Conservation (phyloP, 2,329 filamentous ascomycete species). For the Tolypocladium sp. region DNA sequence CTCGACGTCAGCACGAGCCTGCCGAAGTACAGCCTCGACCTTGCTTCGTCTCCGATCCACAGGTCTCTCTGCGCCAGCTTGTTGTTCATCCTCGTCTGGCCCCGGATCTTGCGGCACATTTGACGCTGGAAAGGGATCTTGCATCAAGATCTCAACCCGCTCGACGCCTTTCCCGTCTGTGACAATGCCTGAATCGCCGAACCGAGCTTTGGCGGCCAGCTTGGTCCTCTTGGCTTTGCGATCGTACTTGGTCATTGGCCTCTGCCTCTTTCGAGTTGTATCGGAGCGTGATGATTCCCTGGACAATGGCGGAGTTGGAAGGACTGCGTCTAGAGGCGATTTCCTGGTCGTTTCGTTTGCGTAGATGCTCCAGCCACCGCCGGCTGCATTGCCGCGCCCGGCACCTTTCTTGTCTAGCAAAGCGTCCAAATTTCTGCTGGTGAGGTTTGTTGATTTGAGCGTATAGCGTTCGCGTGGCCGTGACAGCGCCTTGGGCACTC, state of each 20-base stretch:
- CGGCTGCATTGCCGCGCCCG: conserved; percentile 60
- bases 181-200: conserved; percentile 50
- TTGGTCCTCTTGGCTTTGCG: conserved; percentile 47
- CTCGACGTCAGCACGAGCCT: conserved; percentile 13
- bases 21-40: conserved; percentile 24
- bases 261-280: conserved; percentile 17
- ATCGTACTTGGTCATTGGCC: conserved; percentile 16
- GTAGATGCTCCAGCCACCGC: conserved; percentile 74
- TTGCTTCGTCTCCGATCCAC: conserved; percentile 20
- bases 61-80: conserved; percentile 7
- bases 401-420: conserved; percentile 61
- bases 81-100: conserved; percentile 13
- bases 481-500: conserved; percentile 75
- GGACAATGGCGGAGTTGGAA: conserved; percentile 39
- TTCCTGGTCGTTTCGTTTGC: conserved; percentile 49
- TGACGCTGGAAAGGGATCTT: conserved; percentile 43
- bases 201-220: conserved; percentile 56
- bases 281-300: conserved; percentile 16
- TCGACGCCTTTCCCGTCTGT: conserved; percentile 54
- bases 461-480: conserved; percentile 63
- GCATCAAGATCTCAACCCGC: conserved; percentile 48
- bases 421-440: conserved; percentile 61
- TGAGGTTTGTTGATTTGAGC: conserved; percentile 57
- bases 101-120: conserved; percentile 6
- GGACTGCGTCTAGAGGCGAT: conserved; percentile 44